A percentile compares a stretch with the other conserved stretches of the same genome.
phyloP scores from a whole-genome alignment of 2,329 filamentous ascomycete genomes.

The Epichloe bromicola region DNA sequence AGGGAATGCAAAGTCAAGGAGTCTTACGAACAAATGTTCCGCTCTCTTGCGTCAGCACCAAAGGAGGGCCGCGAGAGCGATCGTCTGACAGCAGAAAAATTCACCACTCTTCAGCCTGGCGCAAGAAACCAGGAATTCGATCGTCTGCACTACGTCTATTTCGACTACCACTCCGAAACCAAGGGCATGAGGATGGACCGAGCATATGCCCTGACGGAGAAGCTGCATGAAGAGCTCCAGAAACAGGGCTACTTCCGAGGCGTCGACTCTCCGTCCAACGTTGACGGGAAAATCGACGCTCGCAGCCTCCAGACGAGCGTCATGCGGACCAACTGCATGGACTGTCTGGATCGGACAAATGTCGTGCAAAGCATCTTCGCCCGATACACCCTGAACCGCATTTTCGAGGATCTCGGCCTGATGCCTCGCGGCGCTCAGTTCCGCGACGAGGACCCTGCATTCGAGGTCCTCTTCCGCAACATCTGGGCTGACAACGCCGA shows the following conservation, averaged over 20 bases:
- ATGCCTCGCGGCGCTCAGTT: constrained; percentile 65
- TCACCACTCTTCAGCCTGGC: constrained; percentile 60
- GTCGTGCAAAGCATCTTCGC: constrained; percentile 97
- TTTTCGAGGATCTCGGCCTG: constrained; percentile 74
- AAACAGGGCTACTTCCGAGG: constrained; percentile 88
- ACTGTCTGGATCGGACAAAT: constrained; percentile 94
- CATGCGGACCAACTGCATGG: constrained; percentile 97
- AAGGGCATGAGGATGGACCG: constrained; percentile 91
- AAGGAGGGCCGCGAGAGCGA: constrained; percentile 54
- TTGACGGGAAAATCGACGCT: constrained; percentile 62
- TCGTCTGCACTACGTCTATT: constrained; percentile 89
- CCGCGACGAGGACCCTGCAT: constrained; percentile 60
- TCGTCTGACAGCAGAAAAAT: constrained; percentile 59
- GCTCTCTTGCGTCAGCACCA: constrained; percentile 57
- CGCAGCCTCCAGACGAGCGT: constrained; percentile 75
- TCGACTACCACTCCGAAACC: constrained; percentile 96
- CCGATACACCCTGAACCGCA: constrained; percentile 75
- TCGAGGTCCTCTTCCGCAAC: constrained; percentile 89
- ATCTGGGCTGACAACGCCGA: constrained; percentile 98
- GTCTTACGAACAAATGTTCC: constrained; percentile 84
- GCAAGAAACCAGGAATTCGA: constrained; percentile 54
- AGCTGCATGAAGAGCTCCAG: constrained; percentile 61
- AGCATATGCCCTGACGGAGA: constrained; percentile 73
- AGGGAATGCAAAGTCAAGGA: constrained; percentile 81
- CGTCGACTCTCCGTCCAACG: constrained; percentile 65